Base-by-base conservation (phyloP, 2,329 filamentous ascomycete genomes). In the Fusarium cicatricum region DNA sequence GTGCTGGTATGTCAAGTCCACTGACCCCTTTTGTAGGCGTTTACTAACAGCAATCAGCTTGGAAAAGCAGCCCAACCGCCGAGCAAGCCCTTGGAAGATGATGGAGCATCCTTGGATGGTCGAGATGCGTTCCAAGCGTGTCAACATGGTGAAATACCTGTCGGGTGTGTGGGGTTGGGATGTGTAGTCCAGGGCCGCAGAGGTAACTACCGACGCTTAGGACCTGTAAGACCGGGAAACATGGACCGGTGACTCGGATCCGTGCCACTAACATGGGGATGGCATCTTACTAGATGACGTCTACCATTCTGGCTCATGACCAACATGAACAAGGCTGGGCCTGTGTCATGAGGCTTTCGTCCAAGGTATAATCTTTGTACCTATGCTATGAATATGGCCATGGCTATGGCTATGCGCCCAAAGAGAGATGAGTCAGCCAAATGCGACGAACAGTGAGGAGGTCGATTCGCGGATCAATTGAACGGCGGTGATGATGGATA, bases 91-190 rank as follows among this genome's bases (percentile, higher is more conserved):
- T 11, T 99, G 95, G 95, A 91, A 94, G 70, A 99, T 99, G 93
- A 85, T 97, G 62, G 95, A 99, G 72, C 95, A 99, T 77, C 95
- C 95, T 2, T 99, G 95, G 95, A 97, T 99, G 89, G 81, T 91
- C 36, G 95, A 99, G 71, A 98, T 98, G 91, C 90, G 89, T 70
- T 83, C 86, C 49, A 98, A 97, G 82, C 91, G 95, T 67, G 95
- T 99, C 73, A 98, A 98, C 77, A 98, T 99, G 93, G 87, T 87
- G 64, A 90, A 92, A 70, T 99, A 97, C 76, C 84, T 99, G 55
- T 87, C 89, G 58, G 92, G 95, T 68, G 95, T 99, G 37, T 99
- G 95, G 95, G 95, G 93, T 55, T 99, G 95, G 95, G 88, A 95
- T 62, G 60, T 65, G n/a, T 52, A 66, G 49, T 47, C 58, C 19